These are phyloP conservation scores for Ascoidea asiatica DNA, from an alignment of 805 yeast genomes.

Conservation along the genomic window DNA sequence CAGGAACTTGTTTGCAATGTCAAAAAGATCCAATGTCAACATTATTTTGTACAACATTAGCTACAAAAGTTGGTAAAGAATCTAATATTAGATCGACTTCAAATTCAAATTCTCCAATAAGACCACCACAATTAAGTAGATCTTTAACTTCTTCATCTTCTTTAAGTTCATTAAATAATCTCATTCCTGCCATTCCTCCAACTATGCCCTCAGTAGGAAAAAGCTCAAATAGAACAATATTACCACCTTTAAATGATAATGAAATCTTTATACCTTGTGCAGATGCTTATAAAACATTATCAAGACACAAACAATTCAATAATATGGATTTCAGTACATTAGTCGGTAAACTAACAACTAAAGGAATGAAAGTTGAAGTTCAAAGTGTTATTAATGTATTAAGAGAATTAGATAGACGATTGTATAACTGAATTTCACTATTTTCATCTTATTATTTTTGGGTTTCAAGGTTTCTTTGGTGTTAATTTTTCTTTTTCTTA, in stretches of 20 bases:
- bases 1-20: conserved; percentile 78
- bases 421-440: conserved; percentile 31
- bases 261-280: conserved; percentile 72
- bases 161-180: neutral
- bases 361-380: conserved; percentile 89
- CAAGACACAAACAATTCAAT: conserved; percentile 67
- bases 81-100: conserved; percentile 6
- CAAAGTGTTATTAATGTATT: conserved; percentile 77
- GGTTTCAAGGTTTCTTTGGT: neutral
- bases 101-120: neutral
- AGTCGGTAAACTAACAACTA: conserved; percentile 62
- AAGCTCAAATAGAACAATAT: neutral
- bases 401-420: conserved; percentile 64
- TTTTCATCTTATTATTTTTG: no score
- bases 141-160: conserved; percentile 1
- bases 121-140: neutral
- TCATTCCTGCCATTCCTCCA: conserved; percentile 1
- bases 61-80: conserved; percentile 35
- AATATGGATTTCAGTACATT: conserved; percentile 60
- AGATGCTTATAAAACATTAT: conserved; percentile 79
- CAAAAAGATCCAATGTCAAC: conserved; percentile 81
- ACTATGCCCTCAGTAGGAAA: neutral
- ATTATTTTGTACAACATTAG: conserved; percentile 76
- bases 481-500: neutral
- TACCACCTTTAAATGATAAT: conserved; percentile 9